Percentiles rank a stretch among this genome's conserved stretches.
Conservation (phyloP, 306 rosid genomes). For the Cucurbita argyrosperma region DNA sequence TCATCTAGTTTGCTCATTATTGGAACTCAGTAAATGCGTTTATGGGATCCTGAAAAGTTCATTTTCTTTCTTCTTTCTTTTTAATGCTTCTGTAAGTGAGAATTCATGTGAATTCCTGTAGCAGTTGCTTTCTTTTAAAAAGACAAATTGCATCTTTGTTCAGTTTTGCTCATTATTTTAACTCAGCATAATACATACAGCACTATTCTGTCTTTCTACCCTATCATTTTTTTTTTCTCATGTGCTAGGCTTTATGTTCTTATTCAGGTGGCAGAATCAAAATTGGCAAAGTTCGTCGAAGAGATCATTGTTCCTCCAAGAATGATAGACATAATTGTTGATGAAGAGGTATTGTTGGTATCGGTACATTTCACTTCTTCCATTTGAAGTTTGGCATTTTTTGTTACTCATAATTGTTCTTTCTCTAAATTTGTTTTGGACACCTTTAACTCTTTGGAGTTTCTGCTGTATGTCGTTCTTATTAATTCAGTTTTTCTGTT, state of each 20-base stretch:
- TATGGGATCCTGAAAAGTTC: not conserved
- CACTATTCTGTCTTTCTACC: not conserved
- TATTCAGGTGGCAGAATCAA: slow-evolving; percentile 82
- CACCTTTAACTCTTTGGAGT: not conserved
- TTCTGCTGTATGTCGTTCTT: not conserved
- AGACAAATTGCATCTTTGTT: not conserved
- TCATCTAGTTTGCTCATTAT: not conserved
- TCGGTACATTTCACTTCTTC: not conserved
- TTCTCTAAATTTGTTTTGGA: not conserved
- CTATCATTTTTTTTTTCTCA: slow-evolving; percentile 5
- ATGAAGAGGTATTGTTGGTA: slow-evolving; percentile 66
- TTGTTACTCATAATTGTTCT: not conserved
- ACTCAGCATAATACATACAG: not conserved
- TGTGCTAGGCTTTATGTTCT: slow-evolving; percentile 7
- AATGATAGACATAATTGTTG: slow-evolving; percentile 81
- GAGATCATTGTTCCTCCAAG: slow-evolving; percentile 95
- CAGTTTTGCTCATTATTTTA: not conserved
- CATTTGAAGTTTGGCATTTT: not conserved
- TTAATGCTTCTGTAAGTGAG: not conserved
- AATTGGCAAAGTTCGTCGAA: slow-evolving; percentile 87
- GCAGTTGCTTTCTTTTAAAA: not conserved
- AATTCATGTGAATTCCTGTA: not conserved
- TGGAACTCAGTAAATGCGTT: not conserved
- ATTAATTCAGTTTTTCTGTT: not conserved
- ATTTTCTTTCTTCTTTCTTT: not conserved